phyloP scores from a whole-genome alignment of 768 basidiomycete species.

The Phylloporus arenicola region DNA sequence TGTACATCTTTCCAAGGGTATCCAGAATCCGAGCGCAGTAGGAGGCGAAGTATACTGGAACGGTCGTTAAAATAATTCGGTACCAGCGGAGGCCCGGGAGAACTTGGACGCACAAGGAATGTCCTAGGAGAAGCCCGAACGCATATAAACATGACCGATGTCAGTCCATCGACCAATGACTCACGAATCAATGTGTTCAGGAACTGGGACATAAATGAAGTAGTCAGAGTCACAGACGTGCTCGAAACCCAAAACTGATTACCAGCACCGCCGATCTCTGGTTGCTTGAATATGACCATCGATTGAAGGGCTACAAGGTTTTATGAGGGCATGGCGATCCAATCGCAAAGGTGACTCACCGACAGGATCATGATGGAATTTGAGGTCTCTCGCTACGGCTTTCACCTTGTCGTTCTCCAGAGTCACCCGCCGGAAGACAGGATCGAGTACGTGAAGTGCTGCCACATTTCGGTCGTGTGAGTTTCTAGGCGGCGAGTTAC shows the following conservation, averaged over 20 bases:
- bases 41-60: constrained; percentile 86
- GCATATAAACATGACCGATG: not conserved
- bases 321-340: not conserved
- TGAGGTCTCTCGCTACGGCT: constrained; percentile 67
- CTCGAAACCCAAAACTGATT: constrained; percentile 9
- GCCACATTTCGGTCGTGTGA: constrained; percentile 1
- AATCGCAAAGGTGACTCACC: constrained; percentile 39
- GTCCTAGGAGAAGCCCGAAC: constrained; percentile 40
- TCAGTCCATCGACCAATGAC: constrained; percentile 25
- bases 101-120: constrained; percentile 51
- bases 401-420: constrained; percentile 72
- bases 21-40: constrained; percentile 93
- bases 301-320: constrained; percentile 66
- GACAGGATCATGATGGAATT: constrained; percentile 80
- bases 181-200: constrained; percentile 91
- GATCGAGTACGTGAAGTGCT: constrained; percentile 86
- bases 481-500: not conserved
- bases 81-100: not conserved
- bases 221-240: not conserved
- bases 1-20: constrained; percentile 88
- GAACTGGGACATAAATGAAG: constrained; percentile 44
- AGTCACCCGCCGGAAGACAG: constrained; percentile 72
- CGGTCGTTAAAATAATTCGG: constrained; percentile 1
- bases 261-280: constrained; percentile 91
- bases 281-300: constrained; percentile 95